Evolutionary conservation across 2,329 filamentous ascomycete genomes (phyloP).

Genomic region (Aureobasidium pullulans): DNA sequence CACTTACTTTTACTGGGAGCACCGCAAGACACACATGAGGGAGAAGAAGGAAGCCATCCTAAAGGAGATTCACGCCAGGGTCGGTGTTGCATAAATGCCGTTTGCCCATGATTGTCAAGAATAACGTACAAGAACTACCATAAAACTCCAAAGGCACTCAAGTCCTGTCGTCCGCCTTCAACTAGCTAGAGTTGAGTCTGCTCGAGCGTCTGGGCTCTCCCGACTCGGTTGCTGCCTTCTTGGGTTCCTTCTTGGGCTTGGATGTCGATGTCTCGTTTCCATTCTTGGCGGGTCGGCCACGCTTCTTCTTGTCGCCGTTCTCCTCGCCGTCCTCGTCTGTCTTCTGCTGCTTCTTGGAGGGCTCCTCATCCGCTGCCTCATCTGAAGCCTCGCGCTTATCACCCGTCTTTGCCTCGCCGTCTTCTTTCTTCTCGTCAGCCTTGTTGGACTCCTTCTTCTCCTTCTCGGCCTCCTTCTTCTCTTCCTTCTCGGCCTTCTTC

Average conservation of each 20-base stretch:
- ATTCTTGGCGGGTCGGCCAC: conserved; percentile 37
- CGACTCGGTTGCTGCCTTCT: conserved; percentile 42
- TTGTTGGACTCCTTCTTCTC: conserved; percentile 16
- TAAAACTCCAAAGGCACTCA: background rate
- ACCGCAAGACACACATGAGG: conserved; percentile 27
- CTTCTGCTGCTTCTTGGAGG: conserved; percentile 18
- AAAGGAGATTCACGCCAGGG: conserved; percentile 20
- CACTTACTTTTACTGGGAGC: conserved; percentile 25
- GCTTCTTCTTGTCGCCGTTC: conserved; percentile 34
- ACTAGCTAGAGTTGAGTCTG: conserved; percentile 26
- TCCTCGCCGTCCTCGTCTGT: conserved; percentile 25
- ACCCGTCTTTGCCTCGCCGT: conserved; percentile 20
- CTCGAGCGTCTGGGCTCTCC: conserved; percentile 42
- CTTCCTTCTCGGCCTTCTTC: conserved; percentile 17
- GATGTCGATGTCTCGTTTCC: conserved; percentile 20
- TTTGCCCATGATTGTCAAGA: background rate
- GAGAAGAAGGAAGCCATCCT: conserved; percentile 25
- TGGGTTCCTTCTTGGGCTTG: conserved; percentile 38
- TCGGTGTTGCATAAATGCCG: background rate
- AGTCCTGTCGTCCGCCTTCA: background rate
- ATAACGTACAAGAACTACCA: background rate
- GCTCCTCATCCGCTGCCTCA: conserved; percentile 23
- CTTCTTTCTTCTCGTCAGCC: conserved; percentile 19
- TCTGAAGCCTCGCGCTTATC: conserved; percentile 21
- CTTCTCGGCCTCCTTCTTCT: conserved; percentile 9